phyloP scores from a whole-genome alignment of 164 flowering plant genomes.

The Annona squamosa region DNA sequence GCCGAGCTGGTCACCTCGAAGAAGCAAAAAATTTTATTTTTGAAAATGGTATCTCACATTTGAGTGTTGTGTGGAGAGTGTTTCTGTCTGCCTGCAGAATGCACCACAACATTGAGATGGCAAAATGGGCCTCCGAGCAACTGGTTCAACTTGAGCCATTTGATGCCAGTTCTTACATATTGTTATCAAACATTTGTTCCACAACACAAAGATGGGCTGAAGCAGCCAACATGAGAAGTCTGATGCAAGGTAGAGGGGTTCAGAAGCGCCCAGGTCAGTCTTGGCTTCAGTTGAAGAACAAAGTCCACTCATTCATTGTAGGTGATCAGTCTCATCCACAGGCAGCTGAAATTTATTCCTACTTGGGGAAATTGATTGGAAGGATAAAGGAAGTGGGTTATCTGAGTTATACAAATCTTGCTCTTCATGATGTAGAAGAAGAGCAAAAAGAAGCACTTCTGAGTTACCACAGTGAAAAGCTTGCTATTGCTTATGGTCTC shows the following conservation, averaged over 20 bases:
- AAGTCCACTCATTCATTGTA: constrained; percentile 27
- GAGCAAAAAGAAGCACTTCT: constrained; percentile 37
- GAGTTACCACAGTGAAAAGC: constrained; percentile 47
- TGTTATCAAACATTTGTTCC: constrained; percentile 46
- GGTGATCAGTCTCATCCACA: constrained; percentile 41
- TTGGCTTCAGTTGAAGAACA: constrained; percentile 46
- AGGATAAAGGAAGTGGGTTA: constrained; percentile 41
- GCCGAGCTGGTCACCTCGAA: constrained; percentile 53
- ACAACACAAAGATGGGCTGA: constrained; percentile 44
- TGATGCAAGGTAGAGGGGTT: constrained; percentile 47
- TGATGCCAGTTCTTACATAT: constrained; percentile 34
- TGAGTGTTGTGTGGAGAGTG: constrained; percentile 50
- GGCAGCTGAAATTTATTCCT: constrained; percentile 24
- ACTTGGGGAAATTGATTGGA: constrained; percentile 34
- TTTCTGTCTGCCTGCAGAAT: constrained; percentile 54
- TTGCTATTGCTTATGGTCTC: constrained; percentile 37
- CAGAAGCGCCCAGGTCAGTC: constrained; percentile 53
- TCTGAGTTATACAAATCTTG: constrained; percentile 18
- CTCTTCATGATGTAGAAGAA: constrained; percentile 43
- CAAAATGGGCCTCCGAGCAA: constrained; percentile 34
- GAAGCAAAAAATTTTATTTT: constrained; percentile 50
- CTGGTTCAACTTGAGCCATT: constrained; percentile 39
- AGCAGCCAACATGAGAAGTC: constrained; percentile 38
- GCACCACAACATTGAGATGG: constrained; percentile 50
- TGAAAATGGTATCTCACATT: constrained; percentile 27